Conservation (phyloP, 2,329 filamentous ascomycete species). For the Anisogramma anomala region DNA sequence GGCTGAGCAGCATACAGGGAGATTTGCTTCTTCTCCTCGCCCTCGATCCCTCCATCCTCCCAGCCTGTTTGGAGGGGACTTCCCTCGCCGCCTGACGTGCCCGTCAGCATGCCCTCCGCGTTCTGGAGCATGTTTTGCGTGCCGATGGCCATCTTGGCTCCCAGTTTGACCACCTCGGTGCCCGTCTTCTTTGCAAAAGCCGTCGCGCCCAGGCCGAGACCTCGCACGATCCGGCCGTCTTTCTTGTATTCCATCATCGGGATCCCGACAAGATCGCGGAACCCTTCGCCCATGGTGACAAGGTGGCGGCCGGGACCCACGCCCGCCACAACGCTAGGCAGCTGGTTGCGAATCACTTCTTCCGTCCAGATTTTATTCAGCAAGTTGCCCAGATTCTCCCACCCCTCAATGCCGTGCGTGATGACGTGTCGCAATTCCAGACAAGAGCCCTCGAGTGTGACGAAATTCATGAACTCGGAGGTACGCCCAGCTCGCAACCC, state of each 20-base stretch:
- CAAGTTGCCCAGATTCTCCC: constrained; percentile 78
- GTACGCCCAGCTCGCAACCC: constrained; percentile 87
- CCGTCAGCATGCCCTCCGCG: constrained; percentile 65
- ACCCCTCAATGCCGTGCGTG: constrained; percentile 82
- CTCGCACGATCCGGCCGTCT: constrained; percentile 83
- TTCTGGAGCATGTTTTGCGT: constrained; percentile 88
- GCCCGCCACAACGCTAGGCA: constrained; percentile 78
- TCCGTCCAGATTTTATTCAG: constrained; percentile 96
- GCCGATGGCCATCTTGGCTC: constrained; percentile 86
- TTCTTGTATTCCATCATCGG: constrained; percentile 89
- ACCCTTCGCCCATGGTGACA: constrained; percentile 80
- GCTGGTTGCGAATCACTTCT: constrained; percentile 79
- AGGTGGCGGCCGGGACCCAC: constrained; percentile 81
- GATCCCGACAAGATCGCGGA: constrained; percentile 76
- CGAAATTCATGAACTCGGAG: constrained; percentile 97
- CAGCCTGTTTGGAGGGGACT: constrained; percentile 13
- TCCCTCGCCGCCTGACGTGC: constrained; percentile 16
- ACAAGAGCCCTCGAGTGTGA: constrained; percentile 79
- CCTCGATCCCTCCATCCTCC: constrained; percentile 47
- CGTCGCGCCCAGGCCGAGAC: constrained; percentile 78
- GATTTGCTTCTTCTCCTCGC: constrained; percentile 65
- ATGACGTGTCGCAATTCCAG: constrained; percentile 82
- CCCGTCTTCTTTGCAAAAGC: constrained; percentile 90
- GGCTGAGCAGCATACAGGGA: constrained; percentile 93
- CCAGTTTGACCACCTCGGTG: constrained; percentile 85